These are phyloP conservation scores for Talaromyces proteolyticus DNA, from an alignment of 495 filamentous ascomycete species.

Conservation along the genomic window DNA sequence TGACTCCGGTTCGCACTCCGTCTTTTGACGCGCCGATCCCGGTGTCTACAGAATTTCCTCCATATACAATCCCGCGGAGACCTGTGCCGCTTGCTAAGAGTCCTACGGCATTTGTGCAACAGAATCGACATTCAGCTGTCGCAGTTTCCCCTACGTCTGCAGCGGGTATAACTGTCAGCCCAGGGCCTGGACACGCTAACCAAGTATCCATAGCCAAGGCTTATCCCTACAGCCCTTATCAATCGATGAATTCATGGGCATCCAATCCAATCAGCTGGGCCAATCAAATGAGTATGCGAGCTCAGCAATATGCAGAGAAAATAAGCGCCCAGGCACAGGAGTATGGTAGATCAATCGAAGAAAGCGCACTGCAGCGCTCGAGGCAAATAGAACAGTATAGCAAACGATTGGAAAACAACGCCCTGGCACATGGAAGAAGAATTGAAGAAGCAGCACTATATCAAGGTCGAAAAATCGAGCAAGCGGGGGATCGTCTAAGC, in stretches of 20 bases:
- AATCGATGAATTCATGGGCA: not conserved
- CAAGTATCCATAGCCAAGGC: conserved; percentile 11
- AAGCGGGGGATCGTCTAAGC: not conserved
- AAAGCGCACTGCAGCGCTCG: conserved; percentile 34
- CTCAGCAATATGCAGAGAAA: conserved; percentile 38
- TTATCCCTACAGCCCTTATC: conserved; percentile 8
- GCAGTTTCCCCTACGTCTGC: not conserved
- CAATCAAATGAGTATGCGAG: conserved; percentile 27
- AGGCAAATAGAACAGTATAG: conserved; percentile 39
- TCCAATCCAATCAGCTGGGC: conserved; percentile 28
- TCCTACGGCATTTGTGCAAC: conserved; percentile 13
- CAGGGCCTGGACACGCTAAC: conserved; percentile 13
- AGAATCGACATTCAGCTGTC: not conserved
- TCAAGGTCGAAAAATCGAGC: conserved; percentile 20
- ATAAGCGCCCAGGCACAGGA: conserved; percentile 34
- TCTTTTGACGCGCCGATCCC: conserved; percentile 6
- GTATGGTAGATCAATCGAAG: conserved; percentile 35
- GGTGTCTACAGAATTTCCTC: conserved; percentile 4
- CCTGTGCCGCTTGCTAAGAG: conserved; percentile 9
- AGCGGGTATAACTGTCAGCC: conserved; percentile 1
- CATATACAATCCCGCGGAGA: not conserved
- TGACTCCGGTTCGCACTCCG: conserved; percentile 7
- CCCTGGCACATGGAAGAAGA: conserved; percentile 35
- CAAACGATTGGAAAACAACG: conserved; percentile 34
- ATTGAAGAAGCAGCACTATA: conserved; percentile 33